A percentile compares a stretch with the other conserved stretches of the same genome.
Evolutionary conservation across 495 filamentous ascomycete species (phyloP).

Genomic region (Neurospora sp.): DNA sequence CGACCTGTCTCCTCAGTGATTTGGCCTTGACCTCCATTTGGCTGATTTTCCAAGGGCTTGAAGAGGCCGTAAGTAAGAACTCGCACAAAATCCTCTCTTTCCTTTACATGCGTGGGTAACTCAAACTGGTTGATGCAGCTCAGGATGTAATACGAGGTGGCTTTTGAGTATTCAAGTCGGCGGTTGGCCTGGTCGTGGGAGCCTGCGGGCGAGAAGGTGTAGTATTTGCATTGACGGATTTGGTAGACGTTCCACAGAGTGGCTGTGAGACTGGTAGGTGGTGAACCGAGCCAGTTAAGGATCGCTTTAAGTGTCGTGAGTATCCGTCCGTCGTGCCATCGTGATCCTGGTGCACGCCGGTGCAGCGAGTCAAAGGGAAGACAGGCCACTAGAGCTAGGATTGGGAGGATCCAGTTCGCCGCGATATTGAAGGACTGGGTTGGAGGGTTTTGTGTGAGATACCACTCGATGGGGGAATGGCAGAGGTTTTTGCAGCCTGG

Average conservation of each 20-base stretch:
- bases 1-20: background rate
- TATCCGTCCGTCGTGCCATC: background rate
- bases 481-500: slow-evolving; percentile 9
- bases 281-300: slow-evolving; percentile 13
- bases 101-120: background rate
- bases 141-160: slow-evolving; percentile 10
- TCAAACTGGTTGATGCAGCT: slow-evolving; percentile 11
- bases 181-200: background rate
- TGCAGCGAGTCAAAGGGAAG: slow-evolving; percentile 13
- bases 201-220: background rate
- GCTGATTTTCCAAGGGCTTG: background rate
- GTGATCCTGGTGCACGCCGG: background rate
- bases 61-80: slow-evolving; percentile 7
- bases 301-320: slow-evolving; percentile 1
- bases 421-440: slow-evolving; percentile 4
- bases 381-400: slow-evolving; percentile 9
- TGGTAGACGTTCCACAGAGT: slow-evolving; percentile 16
- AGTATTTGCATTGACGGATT: slow-evolving; percentile 5
- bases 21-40: background rate
- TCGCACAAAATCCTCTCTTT: background rate
- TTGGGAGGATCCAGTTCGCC: slow-evolving; percentile 13
- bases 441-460: background rate
- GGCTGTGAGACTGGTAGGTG: slow-evolving; percentile 10
- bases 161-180: background rate
- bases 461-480: slow-evolving; percentile 9